phyloP scores from a whole-genome alignment of 1,284 basidiomycete species.

The Trichosporon faecale region DNA sequence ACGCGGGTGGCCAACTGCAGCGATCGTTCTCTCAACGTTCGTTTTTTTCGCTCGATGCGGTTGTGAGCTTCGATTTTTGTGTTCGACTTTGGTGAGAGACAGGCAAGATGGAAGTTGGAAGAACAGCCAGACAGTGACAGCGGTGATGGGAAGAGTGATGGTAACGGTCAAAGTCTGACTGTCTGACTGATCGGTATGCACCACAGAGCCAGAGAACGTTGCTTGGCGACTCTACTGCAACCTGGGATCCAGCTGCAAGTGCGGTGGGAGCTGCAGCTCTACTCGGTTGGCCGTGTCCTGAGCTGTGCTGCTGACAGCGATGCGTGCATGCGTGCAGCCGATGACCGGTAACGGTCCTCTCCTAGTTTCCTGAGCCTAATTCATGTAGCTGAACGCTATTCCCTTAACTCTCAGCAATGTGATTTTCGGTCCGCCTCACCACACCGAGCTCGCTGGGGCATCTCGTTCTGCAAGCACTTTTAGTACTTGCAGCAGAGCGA shows the following conservation, averaged over 20 bases:
- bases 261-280: neutral
- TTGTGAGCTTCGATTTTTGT: neutral
- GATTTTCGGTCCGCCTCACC: neutral
- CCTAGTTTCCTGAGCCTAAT: neutral
- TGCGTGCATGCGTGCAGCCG: neutral
- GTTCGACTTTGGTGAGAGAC: neutral
- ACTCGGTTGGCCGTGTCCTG: neutral
- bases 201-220: neutral
- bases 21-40: neutral
- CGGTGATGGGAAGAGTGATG: neutral
- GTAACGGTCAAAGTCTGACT: neutral
- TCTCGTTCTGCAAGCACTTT: neutral
- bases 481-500: no score
- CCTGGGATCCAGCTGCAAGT: neutral
- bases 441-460: neutral
- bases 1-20: neutral
- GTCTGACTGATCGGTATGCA: no score
- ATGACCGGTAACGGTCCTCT: neutral
- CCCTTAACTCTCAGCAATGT: neutral
- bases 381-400: neutral
- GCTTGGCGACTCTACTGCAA: neutral
- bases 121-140: neutral
- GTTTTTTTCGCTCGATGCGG: neutral
- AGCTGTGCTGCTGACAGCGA: neutral
- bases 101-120: neutral